Evolutionary conservation across 2,329 filamentous ascomycete genomes (phyloP).

Genomic region (Colletotrichum phormii): DNA sequence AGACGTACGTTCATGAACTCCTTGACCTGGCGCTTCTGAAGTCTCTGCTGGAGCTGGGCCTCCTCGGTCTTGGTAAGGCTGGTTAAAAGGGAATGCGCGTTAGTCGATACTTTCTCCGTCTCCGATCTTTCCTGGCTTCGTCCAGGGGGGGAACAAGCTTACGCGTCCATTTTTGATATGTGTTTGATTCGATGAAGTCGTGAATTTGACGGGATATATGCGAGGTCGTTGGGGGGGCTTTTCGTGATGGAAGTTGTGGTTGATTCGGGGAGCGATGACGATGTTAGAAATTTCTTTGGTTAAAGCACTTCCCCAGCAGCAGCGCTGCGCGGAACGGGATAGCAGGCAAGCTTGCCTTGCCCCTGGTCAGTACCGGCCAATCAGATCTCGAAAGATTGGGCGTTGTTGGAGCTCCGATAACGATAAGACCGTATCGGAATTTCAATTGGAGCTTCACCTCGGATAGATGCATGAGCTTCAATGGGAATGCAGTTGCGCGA

Average conservation of each 20-base stretch:
- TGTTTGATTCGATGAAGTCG: not conserved
- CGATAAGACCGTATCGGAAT: conserved; percentile 19
- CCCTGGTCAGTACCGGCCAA: conserved; percentile 24
- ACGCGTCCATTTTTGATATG: conserved; percentile 39
- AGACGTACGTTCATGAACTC: conserved; percentile 94
- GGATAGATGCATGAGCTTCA: conserved; percentile 12
- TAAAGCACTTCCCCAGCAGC: not conserved
- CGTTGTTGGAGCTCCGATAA: conserved; percentile 22
- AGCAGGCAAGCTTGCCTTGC: conserved; percentile 24
- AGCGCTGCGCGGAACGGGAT: not conserved
- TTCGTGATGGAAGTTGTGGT: not conserved
- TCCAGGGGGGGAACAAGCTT: conserved; percentile 16
- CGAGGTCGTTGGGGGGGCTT: not conserved
- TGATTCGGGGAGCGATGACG: conserved; percentile 32
- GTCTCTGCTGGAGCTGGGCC: conserved; percentile 91
- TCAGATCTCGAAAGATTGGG: not conserved
- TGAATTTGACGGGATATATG: not conserved
- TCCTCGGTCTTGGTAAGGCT: conserved; percentile 83
- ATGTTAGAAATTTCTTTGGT: conserved; percentile 38
- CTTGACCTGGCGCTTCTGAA: conserved; percentile 99
- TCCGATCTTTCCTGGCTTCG: not conserved
- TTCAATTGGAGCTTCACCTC: not conserved
- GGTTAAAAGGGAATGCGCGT: conserved; percentile 19
- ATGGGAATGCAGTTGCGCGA: not conserved
- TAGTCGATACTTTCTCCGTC: conserved; percentile 10